phyloP scores from a whole-genome alignment of 2,329 filamentous ascomycete genomes.

The Exophiala sp. region DNA sequence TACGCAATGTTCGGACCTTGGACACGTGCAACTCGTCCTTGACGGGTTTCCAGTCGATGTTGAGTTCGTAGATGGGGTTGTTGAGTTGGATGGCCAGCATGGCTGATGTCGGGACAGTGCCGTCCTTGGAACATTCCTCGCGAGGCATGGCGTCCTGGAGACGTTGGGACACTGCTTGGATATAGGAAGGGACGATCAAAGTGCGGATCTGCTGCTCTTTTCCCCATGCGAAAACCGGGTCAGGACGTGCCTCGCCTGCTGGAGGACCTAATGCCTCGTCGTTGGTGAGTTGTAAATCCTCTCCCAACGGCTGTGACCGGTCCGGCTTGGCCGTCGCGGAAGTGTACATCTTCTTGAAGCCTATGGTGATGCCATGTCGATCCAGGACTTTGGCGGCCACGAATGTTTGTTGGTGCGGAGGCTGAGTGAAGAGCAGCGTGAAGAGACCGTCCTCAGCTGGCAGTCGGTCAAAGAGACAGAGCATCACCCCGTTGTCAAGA shows the following conservation, averaged over 20 bases:
- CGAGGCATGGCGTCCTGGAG: neutral
- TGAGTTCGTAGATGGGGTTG: neutral
- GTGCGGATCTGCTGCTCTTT: no score
- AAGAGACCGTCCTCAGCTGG: neutral
- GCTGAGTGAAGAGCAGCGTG: neutral
- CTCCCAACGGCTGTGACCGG: neutral
- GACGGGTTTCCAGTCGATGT: neutral
- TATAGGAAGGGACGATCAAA: no score
- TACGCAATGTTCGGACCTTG: neutral
- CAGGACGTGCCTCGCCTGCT: no score
- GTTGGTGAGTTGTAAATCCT: neutral
- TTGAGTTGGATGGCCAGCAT: neutral
- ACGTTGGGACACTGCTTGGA: neutral
- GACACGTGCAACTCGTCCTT: neutral
- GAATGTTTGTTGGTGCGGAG: conserved; percentile 3
- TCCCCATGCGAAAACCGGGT: no score
- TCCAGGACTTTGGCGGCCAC: neutral
- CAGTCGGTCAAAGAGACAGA: neutral
- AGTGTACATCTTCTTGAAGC: neutral
- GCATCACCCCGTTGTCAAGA: neutral
- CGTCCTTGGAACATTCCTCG: neutral
- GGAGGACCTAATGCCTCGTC: no score
- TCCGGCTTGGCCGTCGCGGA: neutral
- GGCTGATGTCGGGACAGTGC: neutral
- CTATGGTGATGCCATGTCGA: neutral